Base-by-base conservation (phyloP, 139 green algal genomes). In the Trebouxia sp. region DNA sequence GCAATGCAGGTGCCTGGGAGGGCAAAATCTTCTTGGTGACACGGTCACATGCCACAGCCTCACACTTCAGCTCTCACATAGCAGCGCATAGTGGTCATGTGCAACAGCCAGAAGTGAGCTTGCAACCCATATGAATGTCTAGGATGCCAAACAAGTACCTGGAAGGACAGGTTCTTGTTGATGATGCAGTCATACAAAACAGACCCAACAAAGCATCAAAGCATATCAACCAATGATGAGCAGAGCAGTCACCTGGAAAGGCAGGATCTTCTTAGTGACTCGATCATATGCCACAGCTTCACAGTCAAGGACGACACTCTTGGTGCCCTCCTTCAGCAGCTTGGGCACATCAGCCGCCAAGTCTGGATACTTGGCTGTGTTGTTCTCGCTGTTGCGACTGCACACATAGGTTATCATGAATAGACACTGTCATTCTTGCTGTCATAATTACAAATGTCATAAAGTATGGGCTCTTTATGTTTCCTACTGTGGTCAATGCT, bases 361-460 rank as follows among this genome's bases (percentile, higher is more conserved):
- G 90, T 99, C 96, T 0, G 96, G 96, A 87, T 96, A 99, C 87
- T 97, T 98, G 41, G 43, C 37, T 0, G 95, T 99, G 83, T 92
- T 97, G 90, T 98, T 89, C 88, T 99, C 96, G 32, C 86, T 86
- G 85, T 98, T 98, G 67, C 92, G 86, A 78, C 86, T 90, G 88
- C 85, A 94, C 15, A 72, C 28, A 66, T 35, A 26, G 14, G 55
- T 37, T 14, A 65, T 15, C 11, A 15, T 24, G 26, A 38, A 14
- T 37, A 26, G 22, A 15, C 6, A 65, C 55, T 65, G 53, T 65
- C 10, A 20, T 35, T 8, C 22, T 65, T 20, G 14, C 20, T 53
- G 2, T 14, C 2, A 17, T 26, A 17, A 53, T 4, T 53, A 1
- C 47, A 17, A 14, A 53, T 26, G 47, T 14, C 47, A 53, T 1